Evolutionary conservation across 1,284 basidiomycete genomes (phyloP), one percentile per base, ranked within the genome.

Genomic region (Fistulinella cinereoalba): DNA sequence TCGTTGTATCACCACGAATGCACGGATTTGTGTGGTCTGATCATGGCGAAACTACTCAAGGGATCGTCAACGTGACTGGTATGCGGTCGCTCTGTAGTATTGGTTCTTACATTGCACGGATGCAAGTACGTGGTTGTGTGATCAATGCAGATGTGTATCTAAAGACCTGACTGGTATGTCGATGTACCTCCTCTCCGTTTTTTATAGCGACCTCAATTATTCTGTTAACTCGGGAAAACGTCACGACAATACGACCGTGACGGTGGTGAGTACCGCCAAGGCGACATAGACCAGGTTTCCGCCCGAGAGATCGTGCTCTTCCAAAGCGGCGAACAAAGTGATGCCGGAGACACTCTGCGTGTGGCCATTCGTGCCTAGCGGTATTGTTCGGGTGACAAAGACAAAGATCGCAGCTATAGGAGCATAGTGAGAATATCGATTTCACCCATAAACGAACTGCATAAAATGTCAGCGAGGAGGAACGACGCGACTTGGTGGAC

Each of bases 311-410:
- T 65, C 58, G 45, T 62, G 46, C 47, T 70, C 37, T 29, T 65
- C 61, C 11, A 70, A 71, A n/a, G 65, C 18, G 7, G 71, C 65
- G 34, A 73, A 75, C 13, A 71, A 51, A 1, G 71, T 69, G 0
- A 68, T 68, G 6, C 61, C 54, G 19, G 60, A 41, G 2, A 62
- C 64, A 18, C 71, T 75, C 50, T 80, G 80, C 1, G 72, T 71
- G 10, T 81, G 65, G 9, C 78, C 79, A 50, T 77, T 79, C 18
- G 73, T 66, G 4, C 78, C 78, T 22, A 80, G 54, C 8, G 65
- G n/a, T n/a, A 62, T 24, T 55, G 50, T 27, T 58, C 55, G 53
- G 9, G 61, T 65, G 47, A 68, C 51, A 22, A 68, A 66, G 28
- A 72, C 56, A 18, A 62, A 61, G 19, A 67, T 58, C 29, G 56